Evolutionary conservation across 2,329 filamentous ascomycete species (phyloP).

Genomic region (Akanthomyces uredinophilus): DNA sequence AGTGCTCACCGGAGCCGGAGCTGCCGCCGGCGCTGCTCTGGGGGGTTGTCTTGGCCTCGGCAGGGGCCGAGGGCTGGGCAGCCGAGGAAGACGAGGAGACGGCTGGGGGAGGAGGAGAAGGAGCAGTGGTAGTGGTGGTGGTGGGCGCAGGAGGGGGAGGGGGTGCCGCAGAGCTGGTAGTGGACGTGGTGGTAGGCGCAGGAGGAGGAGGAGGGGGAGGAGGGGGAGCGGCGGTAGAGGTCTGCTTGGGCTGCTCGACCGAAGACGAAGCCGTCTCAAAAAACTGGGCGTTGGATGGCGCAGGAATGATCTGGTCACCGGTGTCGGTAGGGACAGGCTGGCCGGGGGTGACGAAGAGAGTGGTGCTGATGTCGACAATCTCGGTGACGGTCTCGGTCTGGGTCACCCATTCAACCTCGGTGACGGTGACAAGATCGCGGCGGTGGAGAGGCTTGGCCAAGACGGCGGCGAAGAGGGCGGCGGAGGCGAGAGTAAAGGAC

Average conservation of each 20-base stretch:
- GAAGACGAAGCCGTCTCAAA: slow-evolving; percentile 20
- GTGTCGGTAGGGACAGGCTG: slow-evolving; percentile 23
- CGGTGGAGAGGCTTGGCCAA: slow-evolving; percentile 45
- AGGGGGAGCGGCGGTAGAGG: slow-evolving; percentile 7
- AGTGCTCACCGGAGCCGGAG: slow-evolving; percentile 27
- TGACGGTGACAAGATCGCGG: slow-evolving; percentile 37
- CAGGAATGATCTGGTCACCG: slow-evolving; percentile 21
- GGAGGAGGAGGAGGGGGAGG: neutral
- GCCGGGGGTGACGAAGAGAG: slow-evolving; percentile 37
- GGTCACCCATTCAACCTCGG: slow-evolving; percentile 47
- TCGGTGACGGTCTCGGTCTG: slow-evolving; percentile 43
- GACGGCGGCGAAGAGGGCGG: slow-evolving; percentile 24
- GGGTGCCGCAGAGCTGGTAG: slow-evolving; percentile 15
- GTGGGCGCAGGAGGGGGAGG: slow-evolving; percentile 13
- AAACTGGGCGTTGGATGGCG: slow-evolving; percentile 27
- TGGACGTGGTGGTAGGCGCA: slow-evolving; percentile 16
- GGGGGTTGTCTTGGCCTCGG: neutral
- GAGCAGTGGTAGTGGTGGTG: slow-evolving; percentile 17
- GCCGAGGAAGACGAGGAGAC: slow-evolving; percentile 16
- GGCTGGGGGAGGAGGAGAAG: slow-evolving; percentile 13
- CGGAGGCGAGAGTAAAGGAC: slow-evolving; percentile 28
- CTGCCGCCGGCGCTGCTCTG: slow-evolving; percentile 1
- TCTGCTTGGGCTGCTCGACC: slow-evolving; percentile 11
- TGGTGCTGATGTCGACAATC: slow-evolving; percentile 44
- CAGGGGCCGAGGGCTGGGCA: slow-evolving; percentile 15